Percentiles rank a stretch among this genome's conserved stretches.
phyloP scores from a whole-genome alignment of 306 rosid species.

The Glycyrrhiza uralensis region DNA sequence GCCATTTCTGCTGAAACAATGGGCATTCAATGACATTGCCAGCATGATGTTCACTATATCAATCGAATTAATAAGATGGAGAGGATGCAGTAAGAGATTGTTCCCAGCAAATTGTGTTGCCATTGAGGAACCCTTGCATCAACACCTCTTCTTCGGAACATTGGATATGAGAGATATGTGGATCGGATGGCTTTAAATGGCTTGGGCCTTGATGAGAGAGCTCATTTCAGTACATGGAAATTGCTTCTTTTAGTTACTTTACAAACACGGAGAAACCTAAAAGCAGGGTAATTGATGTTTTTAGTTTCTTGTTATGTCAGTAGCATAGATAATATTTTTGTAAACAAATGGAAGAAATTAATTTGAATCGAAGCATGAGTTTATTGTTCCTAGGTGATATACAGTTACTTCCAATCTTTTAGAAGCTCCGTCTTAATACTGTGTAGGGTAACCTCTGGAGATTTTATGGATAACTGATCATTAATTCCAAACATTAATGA shows the following conservation, averaged over 20 bases:
- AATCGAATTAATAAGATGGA: conserved; percentile 33
- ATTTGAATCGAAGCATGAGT: conserved; percentile 17
- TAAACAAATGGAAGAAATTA: conserved; percentile 21
- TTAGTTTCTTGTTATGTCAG: conserved; percentile 18
- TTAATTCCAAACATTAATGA: conserved; percentile 18
- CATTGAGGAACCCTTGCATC: conserved; percentile 26
- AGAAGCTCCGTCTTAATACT: conserved; percentile 22
- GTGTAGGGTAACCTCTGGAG: background rate
- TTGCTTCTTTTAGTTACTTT: conserved; percentile 24
- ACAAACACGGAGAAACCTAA: conserved; percentile 13
- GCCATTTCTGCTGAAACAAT: conserved; percentile 49
- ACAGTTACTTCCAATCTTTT: conserved; percentile 4
- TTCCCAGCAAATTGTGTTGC: conserved; percentile 24
- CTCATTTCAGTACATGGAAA: conserved; percentile 30
- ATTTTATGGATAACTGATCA: background rate
- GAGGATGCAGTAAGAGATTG: conserved; percentile 22
- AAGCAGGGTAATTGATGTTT: conserved; percentile 26
- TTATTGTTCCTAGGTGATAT: conserved; percentile 4
- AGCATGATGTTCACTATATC: conserved; percentile 18
- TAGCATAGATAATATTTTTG: conserved; percentile 21
- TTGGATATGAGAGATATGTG: background rate
- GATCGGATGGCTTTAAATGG: conserved; percentile 15
- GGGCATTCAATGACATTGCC: conserved; percentile 47
- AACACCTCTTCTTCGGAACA: conserved; percentile 20
- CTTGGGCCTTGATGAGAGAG: conserved; percentile 26